Conservation (phyloP, 371 early-diverging fungal species). For the Mucor lusitanicus region DNA sequence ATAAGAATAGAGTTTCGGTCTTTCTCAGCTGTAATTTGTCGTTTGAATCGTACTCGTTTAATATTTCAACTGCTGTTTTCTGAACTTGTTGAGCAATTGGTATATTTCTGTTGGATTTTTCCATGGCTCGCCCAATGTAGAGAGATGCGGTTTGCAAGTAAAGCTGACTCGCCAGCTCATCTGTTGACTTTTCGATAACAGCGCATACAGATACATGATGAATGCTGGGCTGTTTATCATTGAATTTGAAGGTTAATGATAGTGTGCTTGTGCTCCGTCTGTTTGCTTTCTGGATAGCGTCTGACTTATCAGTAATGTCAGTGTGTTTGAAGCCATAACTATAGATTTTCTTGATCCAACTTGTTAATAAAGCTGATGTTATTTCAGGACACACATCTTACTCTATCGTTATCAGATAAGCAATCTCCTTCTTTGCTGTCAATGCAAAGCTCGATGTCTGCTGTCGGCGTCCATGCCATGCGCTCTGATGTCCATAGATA, state of each 20-base stretch:
- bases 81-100: constrained; percentile 15
- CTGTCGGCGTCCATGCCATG: constrained; percentile 20
- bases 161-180: constrained; percentile 31
- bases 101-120: constrained; percentile 13
- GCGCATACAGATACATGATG: constrained; percentile 35
- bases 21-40: constrained; percentile 14
- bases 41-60: constrained; percentile 14
- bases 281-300: constrained; percentile 8
- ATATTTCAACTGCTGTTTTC: constrained; percentile 11
- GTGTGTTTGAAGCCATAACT: constrained; percentile 31
- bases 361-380: background rate
- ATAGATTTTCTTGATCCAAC: background rate
- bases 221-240: background rate
- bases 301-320: constrained; percentile 43
- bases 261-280: constrained; percentile 8
- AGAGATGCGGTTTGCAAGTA: constrained; percentile 29
- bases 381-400: background rate
- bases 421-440: constrained; percentile 11
- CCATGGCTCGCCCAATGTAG: constrained; percentile 26
- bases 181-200: constrained; percentile 30
- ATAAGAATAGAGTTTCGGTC: constrained; percentile 17
- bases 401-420: constrained; percentile 22
- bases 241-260: constrained; percentile 18
- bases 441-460: constrained; percentile 2
- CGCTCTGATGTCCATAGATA: constrained; percentile 40